Percentiles rank a stretch among this genome's conserved stretches.
phyloP scores from a whole-genome alignment of 2,329 filamentous ascomycete species.

The Aspergillus hortae region DNA sequence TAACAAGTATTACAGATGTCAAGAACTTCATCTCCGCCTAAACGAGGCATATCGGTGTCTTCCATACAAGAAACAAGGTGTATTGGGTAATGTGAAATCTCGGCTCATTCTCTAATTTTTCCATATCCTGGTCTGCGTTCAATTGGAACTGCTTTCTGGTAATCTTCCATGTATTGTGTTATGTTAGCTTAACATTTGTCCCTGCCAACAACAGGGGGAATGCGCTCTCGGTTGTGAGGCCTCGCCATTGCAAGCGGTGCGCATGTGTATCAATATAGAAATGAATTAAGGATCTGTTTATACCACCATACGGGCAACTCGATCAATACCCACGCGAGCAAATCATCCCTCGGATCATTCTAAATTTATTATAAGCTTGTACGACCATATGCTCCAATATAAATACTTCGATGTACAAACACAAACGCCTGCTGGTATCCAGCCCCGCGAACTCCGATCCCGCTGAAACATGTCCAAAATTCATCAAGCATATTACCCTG shows the following conservation, averaged over 20 bases:
- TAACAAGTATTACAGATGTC: slow-evolving; percentile 53
- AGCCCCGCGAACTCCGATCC: slow-evolving; percentile 3
- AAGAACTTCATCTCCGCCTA: slow-evolving; percentile 79
- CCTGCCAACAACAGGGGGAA: background rate
- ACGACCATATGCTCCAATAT: slow-evolving; percentile 7
- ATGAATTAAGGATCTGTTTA: slow-evolving; percentile 14
- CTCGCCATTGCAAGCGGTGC: slow-evolving; percentile 2
- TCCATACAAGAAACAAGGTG: background rate
- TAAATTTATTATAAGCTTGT: background rate
- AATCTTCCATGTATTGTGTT: slow-evolving; percentile 1
- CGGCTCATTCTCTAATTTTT: slow-evolving; percentile 6
- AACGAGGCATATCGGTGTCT: slow-evolving; percentile 6
- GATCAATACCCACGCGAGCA: too few species aligned
- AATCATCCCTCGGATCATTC: background rate
- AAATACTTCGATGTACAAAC: background rate
- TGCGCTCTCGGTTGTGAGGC: background rate
- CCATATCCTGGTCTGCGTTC: background rate
- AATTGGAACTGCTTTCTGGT: background rate
- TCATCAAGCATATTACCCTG: background rate
- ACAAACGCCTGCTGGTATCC: background rate
- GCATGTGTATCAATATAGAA: slow-evolving; percentile 22
- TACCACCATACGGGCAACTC: background rate
- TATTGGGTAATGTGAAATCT: slow-evolving; percentile 1
- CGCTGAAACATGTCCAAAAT: slow-evolving; percentile 9
- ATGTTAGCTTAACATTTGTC: slow-evolving; percentile 2